Evolutionary conservation across 2,329 filamentous ascomycete species (phyloP).

Genomic region (Diaporthe ilicicola): DNA sequence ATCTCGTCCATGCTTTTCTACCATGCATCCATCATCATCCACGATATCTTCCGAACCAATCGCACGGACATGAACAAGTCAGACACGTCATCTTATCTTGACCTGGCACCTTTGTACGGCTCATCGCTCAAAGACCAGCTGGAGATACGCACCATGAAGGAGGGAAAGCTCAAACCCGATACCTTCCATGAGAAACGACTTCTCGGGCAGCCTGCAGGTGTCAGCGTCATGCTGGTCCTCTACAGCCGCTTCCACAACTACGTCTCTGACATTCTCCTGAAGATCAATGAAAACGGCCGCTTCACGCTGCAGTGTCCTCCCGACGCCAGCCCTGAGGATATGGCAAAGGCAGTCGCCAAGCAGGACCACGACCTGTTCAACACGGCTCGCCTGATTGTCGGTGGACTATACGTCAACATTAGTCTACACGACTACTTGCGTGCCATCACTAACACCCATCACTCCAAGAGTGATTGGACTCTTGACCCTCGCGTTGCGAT

Average conservation of each 20-base stretch:
- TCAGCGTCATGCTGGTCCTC: slow-evolving; percentile 72
- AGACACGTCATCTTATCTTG: slow-evolving; percentile 77
- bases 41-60: slow-evolving; percentile 70
- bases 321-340: slow-evolving; percentile 24
- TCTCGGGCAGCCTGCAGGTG: slow-evolving; percentile 72
- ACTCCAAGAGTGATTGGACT: slow-evolving; percentile 62
- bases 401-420: slow-evolving; percentile 66
- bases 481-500: slow-evolving; percentile 63
- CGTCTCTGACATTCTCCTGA: slow-evolving; percentile 58
- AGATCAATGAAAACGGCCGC: slow-evolving; percentile 73
- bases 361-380: slow-evolving; percentile 62
- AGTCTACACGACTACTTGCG: slow-evolving; percentile 67
- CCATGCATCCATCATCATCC: slow-evolving; percentile 70
- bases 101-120: slow-evolving; percentile 77
- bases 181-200: slow-evolving; percentile 73
- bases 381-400: slow-evolving; percentile 61
- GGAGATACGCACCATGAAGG: slow-evolving; percentile 54
- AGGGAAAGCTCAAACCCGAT: slow-evolving; percentile 72
- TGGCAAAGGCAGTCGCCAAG: slow-evolving; percentile 43
- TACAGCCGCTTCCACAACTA: slow-evolving; percentile 78
- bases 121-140: slow-evolving; percentile 68
- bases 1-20: slow-evolving; percentile 28
- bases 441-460: slow-evolving; percentile 64
- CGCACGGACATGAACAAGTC: slow-evolving; percentile 69
- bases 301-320: slow-evolving; percentile 53